Percentiles rank a stretch among this genome's conserved stretches.
Conservation (phyloP, 495 filamentous ascomycete species). For the Podospora pseudopauciseta region DNA sequence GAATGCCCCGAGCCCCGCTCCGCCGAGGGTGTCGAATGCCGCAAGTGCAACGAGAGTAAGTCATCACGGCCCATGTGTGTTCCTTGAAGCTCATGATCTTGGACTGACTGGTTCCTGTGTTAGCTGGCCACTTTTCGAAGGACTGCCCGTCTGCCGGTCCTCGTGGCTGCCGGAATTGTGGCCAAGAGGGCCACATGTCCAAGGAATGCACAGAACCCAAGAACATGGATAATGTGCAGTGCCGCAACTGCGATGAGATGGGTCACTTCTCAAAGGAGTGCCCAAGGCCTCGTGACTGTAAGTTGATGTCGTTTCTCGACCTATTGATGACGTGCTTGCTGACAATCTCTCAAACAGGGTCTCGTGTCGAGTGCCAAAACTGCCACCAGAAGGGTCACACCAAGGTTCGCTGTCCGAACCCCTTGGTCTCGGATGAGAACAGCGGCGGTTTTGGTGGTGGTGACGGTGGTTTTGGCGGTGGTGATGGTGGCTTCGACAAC, state of each 20-base stretch:
- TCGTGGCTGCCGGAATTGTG: constrained; percentile 66
- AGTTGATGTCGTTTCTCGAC: constrained; percentile 18
- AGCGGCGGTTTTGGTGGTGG: constrained; percentile 12
- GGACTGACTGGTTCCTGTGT: constrained; percentile 16
- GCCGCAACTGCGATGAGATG: constrained; percentile 71
- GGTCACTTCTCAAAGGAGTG: constrained; percentile 75
- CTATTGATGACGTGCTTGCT: constrained; percentile 19
- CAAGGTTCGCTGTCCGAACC: constrained; percentile 56
- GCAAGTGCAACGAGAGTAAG: constrained; percentile 67
- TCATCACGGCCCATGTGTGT: background rate
- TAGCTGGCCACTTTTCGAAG: constrained; percentile 77
- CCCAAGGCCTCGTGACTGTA: constrained; percentile 69
- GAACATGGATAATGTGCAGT: constrained; percentile 62
- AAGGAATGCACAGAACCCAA: constrained; percentile 53
- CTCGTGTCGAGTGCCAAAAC: constrained; percentile 69
- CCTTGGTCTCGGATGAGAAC: constrained; percentile 34
- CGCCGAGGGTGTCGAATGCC: constrained; percentile 73
- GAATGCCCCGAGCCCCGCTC: constrained; percentile 61
- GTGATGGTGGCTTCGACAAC: constrained; percentile 4
- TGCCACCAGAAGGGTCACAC: constrained; percentile 76
- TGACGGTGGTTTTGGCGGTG: constrained; percentile 12
- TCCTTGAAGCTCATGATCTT: constrained; percentile 2
- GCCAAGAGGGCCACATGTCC: constrained; percentile 61
- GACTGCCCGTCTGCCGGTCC: constrained; percentile 67
- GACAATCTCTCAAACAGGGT: constrained; percentile 34